phyloP scores from a whole-genome alignment of 495 filamentous ascomycete species.

The Aspergillus steynii region DNA sequence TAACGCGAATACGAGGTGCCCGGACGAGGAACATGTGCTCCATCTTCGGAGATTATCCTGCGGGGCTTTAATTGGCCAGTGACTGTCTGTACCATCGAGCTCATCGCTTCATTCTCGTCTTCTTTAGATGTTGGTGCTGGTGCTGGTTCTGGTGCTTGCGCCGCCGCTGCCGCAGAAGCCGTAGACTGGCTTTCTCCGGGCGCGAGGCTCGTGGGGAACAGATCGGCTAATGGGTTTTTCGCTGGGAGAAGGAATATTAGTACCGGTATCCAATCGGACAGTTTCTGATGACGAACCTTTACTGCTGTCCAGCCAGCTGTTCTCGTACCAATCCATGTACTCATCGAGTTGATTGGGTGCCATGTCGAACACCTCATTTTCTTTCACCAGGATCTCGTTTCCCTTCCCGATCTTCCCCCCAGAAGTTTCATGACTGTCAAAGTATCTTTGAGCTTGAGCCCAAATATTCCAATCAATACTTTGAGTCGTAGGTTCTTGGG shows the following conservation, averaged over 20 bases:
- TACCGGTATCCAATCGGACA: neutral
- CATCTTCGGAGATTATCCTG: constrained; percentile 30
- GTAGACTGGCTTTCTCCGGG: constrained; percentile 16
- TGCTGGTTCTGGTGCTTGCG: neutral
- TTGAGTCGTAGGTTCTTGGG: constrained; percentile 60
- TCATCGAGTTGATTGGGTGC: constrained; percentile 66
- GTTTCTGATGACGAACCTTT: constrained; percentile 18
- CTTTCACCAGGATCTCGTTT: constrained; percentile 53
- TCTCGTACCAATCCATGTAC: constrained; percentile 88
- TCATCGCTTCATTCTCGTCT: constrained; percentile 31
- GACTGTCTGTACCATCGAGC: constrained; percentile 37
- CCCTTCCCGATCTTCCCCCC: constrained; percentile 35
- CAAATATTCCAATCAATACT: constrained; percentile 73
- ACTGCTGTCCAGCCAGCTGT: constrained; percentile 60
- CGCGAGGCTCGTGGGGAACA: constrained; percentile 49
- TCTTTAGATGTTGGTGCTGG: constrained; percentile 8
- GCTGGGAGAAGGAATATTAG: constrained; percentile 6
- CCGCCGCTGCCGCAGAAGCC: neutral
- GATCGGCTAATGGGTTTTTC: constrained; percentile 44
- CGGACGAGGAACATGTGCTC: constrained; percentile 40
- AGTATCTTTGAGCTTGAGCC: constrained; percentile 53
- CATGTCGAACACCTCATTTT: constrained; percentile 71
- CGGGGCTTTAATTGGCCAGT: constrained; percentile 35
- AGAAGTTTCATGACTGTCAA: constrained; percentile 28
- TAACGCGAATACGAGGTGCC: constrained; percentile 60